Conservation (phyloP, 768 basidiomycete genomes). For the Hydnomerulius pinastri region DNA sequence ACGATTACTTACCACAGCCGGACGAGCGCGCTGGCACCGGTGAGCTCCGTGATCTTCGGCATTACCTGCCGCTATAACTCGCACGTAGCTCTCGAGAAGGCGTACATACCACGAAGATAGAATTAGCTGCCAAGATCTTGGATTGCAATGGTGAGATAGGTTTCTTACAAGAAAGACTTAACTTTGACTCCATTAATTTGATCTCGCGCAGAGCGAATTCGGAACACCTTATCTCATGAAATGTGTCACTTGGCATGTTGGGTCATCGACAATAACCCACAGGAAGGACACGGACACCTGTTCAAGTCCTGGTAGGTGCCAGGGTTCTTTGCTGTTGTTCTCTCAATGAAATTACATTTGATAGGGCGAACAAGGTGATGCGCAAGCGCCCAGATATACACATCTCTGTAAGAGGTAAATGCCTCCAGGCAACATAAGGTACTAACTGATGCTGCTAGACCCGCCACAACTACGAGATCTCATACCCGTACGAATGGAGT, state of each 20-base stretch:
- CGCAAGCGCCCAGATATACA: slow-evolving; percentile 64
- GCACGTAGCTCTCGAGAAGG: slow-evolving; percentile 54
- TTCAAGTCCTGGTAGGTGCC: slow-evolving; percentile 69
- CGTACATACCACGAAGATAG: slow-evolving; percentile 61
- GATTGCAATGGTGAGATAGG: slow-evolving; percentile 63
- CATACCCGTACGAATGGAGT: slow-evolving; percentile 76
- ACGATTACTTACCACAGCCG: slow-evolving; percentile 66
- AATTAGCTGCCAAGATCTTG: slow-evolving; percentile 81
- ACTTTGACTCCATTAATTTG: background rate
- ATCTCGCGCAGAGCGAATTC: slow-evolving; percentile 63
- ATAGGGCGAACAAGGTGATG: slow-evolving; percentile 71
- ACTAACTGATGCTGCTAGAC: slow-evolving; percentile 44
- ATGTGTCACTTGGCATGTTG: slow-evolving; percentile 92
- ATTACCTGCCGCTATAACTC: background rate
- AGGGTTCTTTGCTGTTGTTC: background rate
- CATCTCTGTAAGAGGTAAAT: slow-evolving; percentile 56
- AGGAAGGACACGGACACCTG: slow-evolving; percentile 70
- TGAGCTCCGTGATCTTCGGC: slow-evolving; percentile 22
- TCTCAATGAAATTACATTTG: background rate
- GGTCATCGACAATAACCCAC: slow-evolving; percentile 71
- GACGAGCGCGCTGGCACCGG: slow-evolving; percentile 67
- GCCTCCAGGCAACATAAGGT: slow-evolving; percentile 3
- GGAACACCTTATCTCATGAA: slow-evolving; percentile 84
- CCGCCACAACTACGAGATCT: slow-evolving; percentile 74
- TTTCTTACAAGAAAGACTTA: background rate